Evolutionary conservation across 805 yeast species (phyloP).

Genomic region (Candida pseudofarinosa): DNA sequence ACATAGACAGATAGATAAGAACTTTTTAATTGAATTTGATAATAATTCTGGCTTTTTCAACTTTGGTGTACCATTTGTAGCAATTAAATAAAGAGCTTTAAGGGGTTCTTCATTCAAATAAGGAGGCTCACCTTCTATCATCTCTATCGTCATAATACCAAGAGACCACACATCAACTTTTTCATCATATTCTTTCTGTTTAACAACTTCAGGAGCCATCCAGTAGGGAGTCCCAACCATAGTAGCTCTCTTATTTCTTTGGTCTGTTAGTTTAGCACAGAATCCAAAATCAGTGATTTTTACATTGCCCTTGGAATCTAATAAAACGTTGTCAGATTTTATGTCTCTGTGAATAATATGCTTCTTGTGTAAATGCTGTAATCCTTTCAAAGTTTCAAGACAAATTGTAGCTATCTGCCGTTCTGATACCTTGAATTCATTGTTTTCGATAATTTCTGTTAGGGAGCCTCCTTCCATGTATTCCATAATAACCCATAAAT

Average conservation of each 20-base stretch:
- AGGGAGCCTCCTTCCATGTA: slow-evolving; percentile 98
- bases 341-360: slow-evolving; percentile 76
- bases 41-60: slow-evolving; percentile 64
- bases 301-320: slow-evolving; percentile 40
- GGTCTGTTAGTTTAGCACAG: slow-evolving; percentile 73
- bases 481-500: slow-evolving; percentile 99
- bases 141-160: slow-evolving; percentile 83
- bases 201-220: slow-evolving; percentile 89
- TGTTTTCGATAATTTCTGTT: slow-evolving; percentile 92
- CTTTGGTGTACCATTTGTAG: slow-evolving; percentile 79
- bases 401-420: slow-evolving; percentile 91
- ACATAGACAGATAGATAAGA: slow-evolving; percentile 85
- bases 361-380: slow-evolving; percentile 86
- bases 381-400: slow-evolving; percentile 83
- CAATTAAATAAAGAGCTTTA: slow-evolving; percentile 70
- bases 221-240: slow-evolving; percentile 89
- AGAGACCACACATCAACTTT: slow-evolving; percentile 82
- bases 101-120: slow-evolving; percentile 76
- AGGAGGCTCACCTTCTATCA: slow-evolving; percentile 86
- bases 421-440: slow-evolving; percentile 66
- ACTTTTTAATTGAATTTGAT: slow-evolving; percentile 74
- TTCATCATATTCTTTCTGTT: slow-evolving; percentile 74
- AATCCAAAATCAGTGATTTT: slow-evolving; percentile 46
- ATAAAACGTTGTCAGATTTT: slow-evolving; percentile 43
- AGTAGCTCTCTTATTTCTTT: slow-evolving; percentile 69